A percentile compares a stretch with the other conserved stretches of the same genome.
phyloP scores from a whole-genome alignment of 352 stramenopile genomes.

The Lagenidium sp. region DNA sequence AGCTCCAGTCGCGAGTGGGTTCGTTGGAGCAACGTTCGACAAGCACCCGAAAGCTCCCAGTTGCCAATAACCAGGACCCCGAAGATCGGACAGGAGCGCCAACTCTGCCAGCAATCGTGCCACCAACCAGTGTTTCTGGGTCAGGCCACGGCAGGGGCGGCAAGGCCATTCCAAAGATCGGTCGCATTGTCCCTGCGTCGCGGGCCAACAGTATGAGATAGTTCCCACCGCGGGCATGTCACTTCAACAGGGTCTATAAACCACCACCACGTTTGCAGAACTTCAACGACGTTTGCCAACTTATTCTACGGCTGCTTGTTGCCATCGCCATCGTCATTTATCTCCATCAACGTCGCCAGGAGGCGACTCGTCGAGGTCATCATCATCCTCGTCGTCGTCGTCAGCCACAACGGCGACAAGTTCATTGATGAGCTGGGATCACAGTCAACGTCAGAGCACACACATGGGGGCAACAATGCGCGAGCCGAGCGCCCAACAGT shows the following conservation, averaged over 20 bases:
- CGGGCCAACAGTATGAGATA: constrained; percentile 16
- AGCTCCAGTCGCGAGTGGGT: constrained; percentile 56
- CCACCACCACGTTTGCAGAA: too few relatives aligned
- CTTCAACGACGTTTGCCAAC: too few relatives aligned
- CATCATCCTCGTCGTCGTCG: constrained; percentile 4
- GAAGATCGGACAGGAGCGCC: not conserved
- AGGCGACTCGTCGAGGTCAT: too few relatives aligned
- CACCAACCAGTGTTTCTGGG: not conserved
- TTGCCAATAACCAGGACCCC: constrained; percentile 8
- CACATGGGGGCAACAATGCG: too few relatives aligned
- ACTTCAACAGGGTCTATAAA: too few relatives aligned
- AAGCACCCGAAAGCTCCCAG: constrained; percentile 4
- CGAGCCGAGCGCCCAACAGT: too few relatives aligned
- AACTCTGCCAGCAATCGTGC: constrained; percentile 5
- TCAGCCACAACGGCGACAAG: not conserved
- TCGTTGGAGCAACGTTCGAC: constrained; percentile 27
- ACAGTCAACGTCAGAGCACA: too few relatives aligned
- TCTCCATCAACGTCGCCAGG: too few relatives aligned
- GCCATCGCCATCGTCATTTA: not conserved
- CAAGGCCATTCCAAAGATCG: constrained; percentile 40
- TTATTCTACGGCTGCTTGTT: not conserved
- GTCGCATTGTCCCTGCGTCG: constrained; percentile 43
- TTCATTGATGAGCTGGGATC: too few relatives aligned
- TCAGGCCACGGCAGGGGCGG: too few relatives aligned
- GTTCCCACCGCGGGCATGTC: not conserved